A percentile compares a stretch with the other conserved stretches of the same genome.
Conservation (phyloP, 208 protist genomes). For the Leptomonas pyrrhocoris region DNA sequence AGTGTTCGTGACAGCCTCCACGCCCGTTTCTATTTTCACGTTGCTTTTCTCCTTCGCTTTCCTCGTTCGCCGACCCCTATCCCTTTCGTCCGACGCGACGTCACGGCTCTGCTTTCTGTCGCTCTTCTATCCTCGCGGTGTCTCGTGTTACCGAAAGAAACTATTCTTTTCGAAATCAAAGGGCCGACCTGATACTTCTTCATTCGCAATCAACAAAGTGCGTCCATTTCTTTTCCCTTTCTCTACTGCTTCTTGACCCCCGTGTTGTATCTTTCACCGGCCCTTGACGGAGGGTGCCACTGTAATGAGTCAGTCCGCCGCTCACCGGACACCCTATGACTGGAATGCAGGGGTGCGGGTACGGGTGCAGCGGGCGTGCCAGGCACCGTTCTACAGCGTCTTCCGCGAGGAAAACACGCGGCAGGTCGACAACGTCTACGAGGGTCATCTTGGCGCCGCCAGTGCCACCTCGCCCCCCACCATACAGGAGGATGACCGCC, state of each 20-base stretch:
- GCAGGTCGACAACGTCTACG: constrained; percentile 28
- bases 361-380: constrained; percentile 52
- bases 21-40: too few relatives aligned
- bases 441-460: constrained; percentile 14
- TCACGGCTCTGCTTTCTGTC: neutral
- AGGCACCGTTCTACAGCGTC: constrained; percentile 56
- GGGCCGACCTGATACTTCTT: too few relatives aligned
- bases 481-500: constrained; percentile 29
- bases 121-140: neutral
- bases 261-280: too few relatives aligned
- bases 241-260: too few relatives aligned
- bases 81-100: too few relatives aligned
- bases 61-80: too few relatives aligned
- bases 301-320: constrained; percentile 9
- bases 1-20: too few relatives aligned
- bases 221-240: neutral
- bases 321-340: constrained; percentile 20
- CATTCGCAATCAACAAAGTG: neutral
- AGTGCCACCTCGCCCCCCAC: constrained; percentile 1
- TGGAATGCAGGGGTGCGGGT: constrained; percentile 37
- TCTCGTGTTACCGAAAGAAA: too few relatives aligned
- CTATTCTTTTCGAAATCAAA: too few relatives aligned
- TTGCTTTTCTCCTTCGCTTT: too few relatives aligned
- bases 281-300: too few relatives aligned
- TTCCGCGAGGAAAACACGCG: constrained; percentile 79